These are phyloP conservation scores for Cupressus sempervirens DNA, from an alignment of 75 land plant species.

Conservation along the genomic window DNA sequence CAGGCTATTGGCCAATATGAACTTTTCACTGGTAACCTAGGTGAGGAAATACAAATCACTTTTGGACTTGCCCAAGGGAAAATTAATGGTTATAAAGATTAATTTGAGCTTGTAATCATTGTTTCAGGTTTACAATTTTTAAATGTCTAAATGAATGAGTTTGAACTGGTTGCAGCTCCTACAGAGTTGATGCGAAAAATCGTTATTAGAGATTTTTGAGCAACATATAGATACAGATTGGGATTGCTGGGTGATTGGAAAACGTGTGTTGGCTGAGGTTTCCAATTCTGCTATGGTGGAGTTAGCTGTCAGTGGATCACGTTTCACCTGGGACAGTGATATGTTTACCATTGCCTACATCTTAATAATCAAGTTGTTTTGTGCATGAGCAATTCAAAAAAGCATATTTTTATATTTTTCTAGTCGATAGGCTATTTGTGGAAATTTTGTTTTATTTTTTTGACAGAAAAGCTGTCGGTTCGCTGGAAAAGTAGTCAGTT, in stretches of 20 bases:
- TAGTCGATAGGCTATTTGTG: no score
- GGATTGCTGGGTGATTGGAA: neutral
- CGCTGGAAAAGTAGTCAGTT: no score
- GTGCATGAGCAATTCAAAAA: neutral
- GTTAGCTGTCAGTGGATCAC: neutral
- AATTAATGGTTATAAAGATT: neutral
- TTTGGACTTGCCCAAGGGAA: neutral
- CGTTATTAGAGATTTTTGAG: conserved; percentile 13
- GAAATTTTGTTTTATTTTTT: no score
- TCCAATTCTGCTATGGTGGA: neutral
- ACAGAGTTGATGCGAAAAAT: conserved; percentile 18
- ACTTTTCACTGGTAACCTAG: conserved; percentile 49
- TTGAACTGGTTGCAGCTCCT: conserved; percentile 16
- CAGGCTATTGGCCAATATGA: conserved; percentile 70
- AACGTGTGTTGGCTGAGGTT: neutral
- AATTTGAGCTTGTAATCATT: neutral
- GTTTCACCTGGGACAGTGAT: neutral
- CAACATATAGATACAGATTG: neutral
- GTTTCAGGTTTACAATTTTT: neutral
- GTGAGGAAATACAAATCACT: conserved; percentile 14
- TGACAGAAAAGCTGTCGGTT: no score
- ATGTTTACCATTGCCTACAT: neutral
- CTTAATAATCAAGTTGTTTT: neutral
- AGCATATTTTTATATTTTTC: no score
- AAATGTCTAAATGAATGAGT: neutral